Evolutionary conservation across 164 flowering plant genomes (phyloP).

Genomic region (Aristolochia fimbriata): DNA sequence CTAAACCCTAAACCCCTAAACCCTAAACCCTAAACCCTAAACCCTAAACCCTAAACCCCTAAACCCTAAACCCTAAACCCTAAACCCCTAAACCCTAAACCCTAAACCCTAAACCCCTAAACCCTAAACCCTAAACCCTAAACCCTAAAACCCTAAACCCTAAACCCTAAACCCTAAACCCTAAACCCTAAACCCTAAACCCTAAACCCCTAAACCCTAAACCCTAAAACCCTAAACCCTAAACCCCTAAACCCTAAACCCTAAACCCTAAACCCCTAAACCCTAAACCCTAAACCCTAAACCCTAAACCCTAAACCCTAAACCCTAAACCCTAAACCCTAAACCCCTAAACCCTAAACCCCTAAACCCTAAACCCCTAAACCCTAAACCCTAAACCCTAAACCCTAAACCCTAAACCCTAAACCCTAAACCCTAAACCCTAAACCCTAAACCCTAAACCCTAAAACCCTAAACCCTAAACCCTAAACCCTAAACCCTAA

Average conservation of each 20-base stretch:
- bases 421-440: no score
- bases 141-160: conserved; percentile 1
- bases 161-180: conserved; percentile 3
- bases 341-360: not conserved
- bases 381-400: no score
- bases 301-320: no score
- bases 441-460: not conserved
- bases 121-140: not conserved
- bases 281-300: not conserved
- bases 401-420: no score
- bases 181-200: conserved; percentile 3
- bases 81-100: conserved; percentile 3
- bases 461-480: not conserved
- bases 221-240: not conserved
- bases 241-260: not conserved
- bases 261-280: not conserved
- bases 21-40: not conserved
- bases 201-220: not conserved
- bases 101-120: not conserved
- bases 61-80: not conserved
- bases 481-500: not conserved
- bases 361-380: no score
- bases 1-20: no score
- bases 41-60: conserved; percentile 2
- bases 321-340: conserved; percentile 1